Conservation (phyloP, 139 green algal genomes). For the Desmodesmus armatus region DNA sequence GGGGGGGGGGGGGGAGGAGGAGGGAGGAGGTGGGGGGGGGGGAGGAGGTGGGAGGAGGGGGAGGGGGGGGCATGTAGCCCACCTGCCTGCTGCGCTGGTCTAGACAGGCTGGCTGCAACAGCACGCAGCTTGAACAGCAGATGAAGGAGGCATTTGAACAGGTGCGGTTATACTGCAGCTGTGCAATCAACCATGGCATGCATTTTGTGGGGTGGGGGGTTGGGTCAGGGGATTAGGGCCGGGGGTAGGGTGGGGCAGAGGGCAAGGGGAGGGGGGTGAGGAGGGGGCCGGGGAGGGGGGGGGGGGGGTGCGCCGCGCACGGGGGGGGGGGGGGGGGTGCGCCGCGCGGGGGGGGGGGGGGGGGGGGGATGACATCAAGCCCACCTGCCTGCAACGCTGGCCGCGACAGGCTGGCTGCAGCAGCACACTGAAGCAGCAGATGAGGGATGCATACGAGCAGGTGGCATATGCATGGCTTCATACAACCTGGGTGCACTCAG, state of each 20-base stretch:
- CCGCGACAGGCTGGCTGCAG: slow-evolving; percentile 1
- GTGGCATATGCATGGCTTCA: too few relatives aligned
- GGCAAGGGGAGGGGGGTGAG: too few relatives aligned
- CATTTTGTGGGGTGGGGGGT: too few relatives aligned
- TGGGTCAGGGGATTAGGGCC: too few relatives aligned
- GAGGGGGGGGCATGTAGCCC: neutral
- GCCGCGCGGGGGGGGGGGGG: too few relatives aligned
- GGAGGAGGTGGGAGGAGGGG: too few relatives aligned
- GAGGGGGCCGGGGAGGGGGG: neutral
- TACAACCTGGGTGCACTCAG: neutral
- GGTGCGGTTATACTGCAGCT: neutral
- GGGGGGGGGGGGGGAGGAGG: too few relatives aligned
- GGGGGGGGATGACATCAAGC: neutral
- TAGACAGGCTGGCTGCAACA: slow-evolving; percentile 3
- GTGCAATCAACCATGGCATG: neutral
- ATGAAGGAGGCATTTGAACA: slow-evolving; percentile 21
- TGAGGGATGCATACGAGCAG: slow-evolving; percentile 17
- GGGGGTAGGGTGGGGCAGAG: too few relatives aligned
- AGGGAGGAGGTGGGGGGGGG: too few relatives aligned
- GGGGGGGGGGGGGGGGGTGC: neutral
- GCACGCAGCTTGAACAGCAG: neutral
- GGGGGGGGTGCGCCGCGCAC: neutral
- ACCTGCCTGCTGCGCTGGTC: slow-evolving; percentile 47
- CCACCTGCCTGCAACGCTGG: slow-evolving; percentile 46
- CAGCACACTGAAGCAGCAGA: neutral